Evolutionary conservation across 306 rosid genomes (phyloP), one percentile per base, ranked within the genome.

Genomic region (Cicer yamashitae): DNA sequence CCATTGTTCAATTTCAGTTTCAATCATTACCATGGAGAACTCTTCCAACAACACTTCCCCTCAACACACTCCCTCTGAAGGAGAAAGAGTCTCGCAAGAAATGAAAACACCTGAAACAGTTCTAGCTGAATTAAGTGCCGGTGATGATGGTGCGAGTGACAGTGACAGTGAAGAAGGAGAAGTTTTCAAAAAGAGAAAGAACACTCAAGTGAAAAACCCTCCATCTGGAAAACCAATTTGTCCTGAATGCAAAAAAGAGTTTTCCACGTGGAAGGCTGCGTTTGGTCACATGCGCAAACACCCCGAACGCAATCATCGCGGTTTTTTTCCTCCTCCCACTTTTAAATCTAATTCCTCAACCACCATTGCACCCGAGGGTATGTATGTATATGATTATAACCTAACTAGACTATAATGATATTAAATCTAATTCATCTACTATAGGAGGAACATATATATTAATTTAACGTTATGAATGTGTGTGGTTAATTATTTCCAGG

Each of bases 281-380:
- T 84, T 84, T 54, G 87, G 87, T 0, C 87, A 84, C 41, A 84
- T 84, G 87, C 70, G 84, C 0, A 53, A 41, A 6, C 87, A 84
- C 73, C 85, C 87, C 9, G 74, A 77, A 0, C 84, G 87, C 11
- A 4, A 37, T 0, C 81, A 80, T 7, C 82, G 87, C 0, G 85
- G 87, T 10, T 80, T 80, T 51, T 77, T 52, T 6, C 43, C 11
- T 6, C 87, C 87, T 2, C 87, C 87, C 1, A 30, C 12, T 15
- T 76, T 76, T 37, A 18, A 2, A 0, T 2, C 75, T 2, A 12
- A 10, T 15, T 40, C 66, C 8, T 10, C 64, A 58, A 20, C 40
- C 20, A 3, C 11, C 2, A 1, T 10, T 18, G 40, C 72, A 67
- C 12, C 34, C 44, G 5, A 64, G 4, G 71, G 51, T 65, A 15